These are phyloP conservation scores for Monascus purpureus DNA, from an alignment of 495 filamentous ascomycete genomes.

Conservation along the genomic window DNA sequence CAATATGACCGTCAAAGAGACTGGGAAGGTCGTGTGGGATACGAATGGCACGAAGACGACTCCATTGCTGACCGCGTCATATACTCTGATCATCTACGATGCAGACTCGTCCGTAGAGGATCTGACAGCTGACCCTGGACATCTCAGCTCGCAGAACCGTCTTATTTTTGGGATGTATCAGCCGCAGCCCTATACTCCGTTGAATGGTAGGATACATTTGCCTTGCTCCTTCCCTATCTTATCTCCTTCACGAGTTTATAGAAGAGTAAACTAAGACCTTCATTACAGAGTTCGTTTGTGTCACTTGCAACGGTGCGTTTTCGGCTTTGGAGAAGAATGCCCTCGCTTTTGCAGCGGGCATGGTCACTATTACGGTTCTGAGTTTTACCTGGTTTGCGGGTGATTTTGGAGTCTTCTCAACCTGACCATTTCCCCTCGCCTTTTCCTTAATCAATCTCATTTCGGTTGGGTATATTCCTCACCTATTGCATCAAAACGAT, in stretches of 20 bases:
- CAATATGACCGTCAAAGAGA: slow-evolving; percentile 46
- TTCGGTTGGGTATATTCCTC: too few species aligned
- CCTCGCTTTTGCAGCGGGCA: slow-evolving; percentile 57
- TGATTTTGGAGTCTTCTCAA: slow-evolving; percentile 45
- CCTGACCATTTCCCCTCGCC: too few species aligned
- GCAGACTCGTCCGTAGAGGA: slow-evolving; percentile 46
- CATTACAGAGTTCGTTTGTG: slow-evolving; percentile 42
- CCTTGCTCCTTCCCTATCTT: too few species aligned
- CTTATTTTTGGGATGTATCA: slow-evolving; percentile 76
- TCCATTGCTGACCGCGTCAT: slow-evolving; percentile 56
- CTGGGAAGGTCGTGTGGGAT: slow-evolving; percentile 61
- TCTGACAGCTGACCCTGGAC: slow-evolving; percentile 47
- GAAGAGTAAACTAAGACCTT: not conserved
- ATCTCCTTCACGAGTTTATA: too few species aligned
- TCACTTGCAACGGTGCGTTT: slow-evolving; percentile 60
- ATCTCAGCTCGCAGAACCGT: slow-evolving; percentile 48
- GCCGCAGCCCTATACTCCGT: slow-evolving; percentile 47
- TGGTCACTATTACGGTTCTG: slow-evolving; percentile 60
- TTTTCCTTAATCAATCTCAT: too few species aligned
- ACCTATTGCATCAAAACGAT: too few species aligned
- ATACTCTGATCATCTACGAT: slow-evolving; percentile 79
- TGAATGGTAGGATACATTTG: too few species aligned
- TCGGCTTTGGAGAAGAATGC: slow-evolving; percentile 50
- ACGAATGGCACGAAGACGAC: slow-evolving; percentile 46
- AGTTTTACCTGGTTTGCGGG: slow-evolving; percentile 85